Percentiles rank a stretch among this genome's conserved stretches.
Conservation (phyloP, 345 rosid genomes). For the Anastatica hierochuntica region DNA sequence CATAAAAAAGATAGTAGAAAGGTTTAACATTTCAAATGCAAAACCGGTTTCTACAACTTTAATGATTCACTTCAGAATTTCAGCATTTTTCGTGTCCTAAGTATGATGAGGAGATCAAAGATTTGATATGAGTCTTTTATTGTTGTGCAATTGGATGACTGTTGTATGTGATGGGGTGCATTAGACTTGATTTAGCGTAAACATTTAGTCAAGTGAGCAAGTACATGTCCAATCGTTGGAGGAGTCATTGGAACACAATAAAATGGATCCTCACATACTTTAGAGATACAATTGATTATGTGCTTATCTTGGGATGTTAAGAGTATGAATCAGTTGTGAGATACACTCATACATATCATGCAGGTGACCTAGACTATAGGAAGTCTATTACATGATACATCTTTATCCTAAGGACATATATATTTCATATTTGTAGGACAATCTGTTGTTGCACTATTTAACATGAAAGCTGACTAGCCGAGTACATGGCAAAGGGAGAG, state of each 20-base stretch:
- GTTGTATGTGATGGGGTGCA: background rate
- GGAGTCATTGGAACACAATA: no score
- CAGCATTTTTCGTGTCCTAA: background rate
- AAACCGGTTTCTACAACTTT: background rate
- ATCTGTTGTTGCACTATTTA: background rate
- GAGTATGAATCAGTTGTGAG: background rate
- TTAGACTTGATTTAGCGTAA: background rate
- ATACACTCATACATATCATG: background rate
- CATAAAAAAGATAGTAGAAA: no score
- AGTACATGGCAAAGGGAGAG: background rate
- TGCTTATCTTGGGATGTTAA: background rate
- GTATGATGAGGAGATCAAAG: background rate
- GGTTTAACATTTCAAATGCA: no score
- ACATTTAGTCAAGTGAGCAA: no score
- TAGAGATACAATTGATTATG: background rate
- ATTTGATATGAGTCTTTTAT: background rate
- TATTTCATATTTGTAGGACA: background rate
- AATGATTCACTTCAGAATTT: no score
- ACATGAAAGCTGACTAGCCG: background rate
- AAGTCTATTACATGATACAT: background rate
- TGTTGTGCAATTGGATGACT: background rate
- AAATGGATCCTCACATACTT: background rate
- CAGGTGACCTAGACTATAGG: background rate
- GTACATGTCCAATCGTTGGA: no score
- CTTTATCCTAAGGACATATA: background rate